These are phyloP conservation scores for Penicillium antarcticum DNA, from an alignment of 495 filamentous ascomycete species.

Conservation along the genomic window DNA sequence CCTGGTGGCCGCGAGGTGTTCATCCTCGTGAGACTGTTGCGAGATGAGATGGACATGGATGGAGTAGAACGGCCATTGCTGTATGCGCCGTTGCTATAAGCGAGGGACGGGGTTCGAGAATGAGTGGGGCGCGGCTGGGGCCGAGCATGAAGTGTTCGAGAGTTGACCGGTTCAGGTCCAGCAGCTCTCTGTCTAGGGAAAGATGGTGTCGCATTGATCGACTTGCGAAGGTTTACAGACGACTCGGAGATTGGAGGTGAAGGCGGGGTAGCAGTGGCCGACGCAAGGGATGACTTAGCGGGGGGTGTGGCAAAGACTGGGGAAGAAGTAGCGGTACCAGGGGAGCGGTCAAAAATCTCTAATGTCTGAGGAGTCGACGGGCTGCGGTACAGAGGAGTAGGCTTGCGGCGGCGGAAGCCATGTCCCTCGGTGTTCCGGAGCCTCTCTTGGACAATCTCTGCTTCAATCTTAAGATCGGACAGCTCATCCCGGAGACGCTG, in stretches of 20 bases:
- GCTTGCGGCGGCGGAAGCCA: slow-evolving; percentile 51
- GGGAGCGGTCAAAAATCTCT: slow-evolving; percentile 52
- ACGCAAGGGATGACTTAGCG: slow-evolving; percentile 66
- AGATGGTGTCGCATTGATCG: slow-evolving; percentile 43
- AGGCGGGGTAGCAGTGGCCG: slow-evolving; percentile 70
- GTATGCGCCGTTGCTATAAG: slow-evolving; percentile 37
- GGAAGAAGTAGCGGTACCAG: slow-evolving; percentile 65
- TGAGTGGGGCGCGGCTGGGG: slow-evolving; percentile 38
- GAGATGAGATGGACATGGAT: slow-evolving; percentile 36
- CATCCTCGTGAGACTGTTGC: slow-evolving; percentile 34
- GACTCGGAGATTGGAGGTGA: slow-evolving; percentile 58
- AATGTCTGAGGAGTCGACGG: slow-evolving; percentile 50
- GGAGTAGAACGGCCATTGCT: slow-evolving; percentile 40
- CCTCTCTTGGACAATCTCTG: slow-evolving; percentile 91
- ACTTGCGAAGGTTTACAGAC: slow-evolving; percentile 42
- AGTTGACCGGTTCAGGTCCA: slow-evolving; percentile 31
- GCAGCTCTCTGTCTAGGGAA: slow-evolving; percentile 39
- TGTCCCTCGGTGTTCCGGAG: slow-evolving; percentile 63
- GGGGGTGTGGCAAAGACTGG: slow-evolving; percentile 71
- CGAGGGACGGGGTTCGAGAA: slow-evolving; percentile 53
- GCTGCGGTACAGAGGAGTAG: slow-evolving; percentile 44
- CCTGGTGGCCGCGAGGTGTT: slow-evolving; percentile 28
- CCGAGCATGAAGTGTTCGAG: slow-evolving; percentile 41
- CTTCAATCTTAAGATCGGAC: slow-evolving; percentile 88
- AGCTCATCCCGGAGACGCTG: slow-evolving; percentile 88